Evolutionary conservation across 1,284 basidiomycete genomes (phyloP), one percentile per base, ranked within the genome.

Genomic region (Cryptococcus sp.): DNA sequence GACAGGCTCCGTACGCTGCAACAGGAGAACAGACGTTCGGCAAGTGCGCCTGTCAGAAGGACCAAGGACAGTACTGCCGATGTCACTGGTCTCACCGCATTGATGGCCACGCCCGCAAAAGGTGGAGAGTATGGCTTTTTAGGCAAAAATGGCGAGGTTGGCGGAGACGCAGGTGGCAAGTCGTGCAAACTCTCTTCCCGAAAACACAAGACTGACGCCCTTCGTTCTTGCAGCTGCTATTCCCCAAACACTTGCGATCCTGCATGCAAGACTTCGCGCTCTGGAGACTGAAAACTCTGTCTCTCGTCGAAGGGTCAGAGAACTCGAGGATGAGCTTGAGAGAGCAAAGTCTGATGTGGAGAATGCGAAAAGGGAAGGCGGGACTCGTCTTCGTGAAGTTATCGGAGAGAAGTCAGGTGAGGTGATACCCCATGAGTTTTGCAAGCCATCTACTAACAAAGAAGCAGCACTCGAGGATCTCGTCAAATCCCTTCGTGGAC

Each of bases 321-420:
- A 93, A 69, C 82, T 94, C 5, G 91, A 94, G 75, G 79, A 83
- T 52, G 91, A 93, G 71, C 82, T 93, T 39, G 80, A 82, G 50
- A 71, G 78, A 60, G 77, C 79, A 65, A 78, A 67, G 45, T 72
- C 64, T 5, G 82, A 80, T 50, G 80, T 80, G 15, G 81, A 79
- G 30, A 76, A 78, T 2, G 71, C 72, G 1, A 56, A 60, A 48
- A 45, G 61, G 8, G 51, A 52, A 16, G 69, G 67, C 19, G 68
- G 68, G 13, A 50, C 49, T 1, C 43, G 65, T 15, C 54, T 77
- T 8, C 42, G 61, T 38, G 86, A 89, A 65, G 88, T 85, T 6
- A 86, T 91, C 0, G 86, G 88, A 62, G 90, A 91, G 72, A 92
- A 92, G 78, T 89, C 89, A 81, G 88, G 91, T 91, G 54, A 54